Base-by-base conservation (phyloP, 345 rosid species). In the Dovyalis caffra region DNA sequence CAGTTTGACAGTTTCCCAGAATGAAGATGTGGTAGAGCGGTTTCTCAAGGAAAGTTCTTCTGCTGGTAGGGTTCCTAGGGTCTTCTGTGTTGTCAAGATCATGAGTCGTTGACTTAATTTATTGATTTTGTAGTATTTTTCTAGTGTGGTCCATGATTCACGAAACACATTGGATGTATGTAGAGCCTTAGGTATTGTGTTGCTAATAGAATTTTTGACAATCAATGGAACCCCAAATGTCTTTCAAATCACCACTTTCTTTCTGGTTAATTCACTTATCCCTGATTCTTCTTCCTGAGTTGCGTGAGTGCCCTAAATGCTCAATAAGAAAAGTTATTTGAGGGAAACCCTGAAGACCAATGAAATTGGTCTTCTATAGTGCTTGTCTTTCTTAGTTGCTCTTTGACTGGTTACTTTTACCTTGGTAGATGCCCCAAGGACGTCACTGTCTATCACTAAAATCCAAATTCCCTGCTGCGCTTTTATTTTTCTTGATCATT, bases 1-100 rank as follows among this genome's bases (percentile, higher is more conserved):
- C 85, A 92, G 99, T 79, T 85, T 95, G 87, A 95, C 99, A 23
- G 82, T 86, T 81, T 90, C 93, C 69, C 99, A 95, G 83, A 93
- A 95, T 74, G 99, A 95, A 82, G 94, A 91, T 77, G 90, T 93
- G 72, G 88, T 95, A 49, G 89, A 86, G 74, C 81, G 78, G 75
- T 92, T 95, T 77, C 89, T 92, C 68, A 81, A 83, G 70, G 88
- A 90, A 77, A 88, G 86, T 78, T 49, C 83, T 51, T 79, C 88
- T 76, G 98, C 94, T 78, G 97, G 99, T 92, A 81, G 40, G 84
- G 8, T 49, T 28, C 2, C 47, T 43, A 43, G 11, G 47, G 47
- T 43, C 47, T 2, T 18, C 49, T n/a, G 12, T 69, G 58, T 35
- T 69, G 2, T 37, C 23, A 58, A 40, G 62, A 28, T 45, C 29